Base-by-base conservation (phyloP, 352 stramenopile species). In the Pythium dissimile region DNA sequence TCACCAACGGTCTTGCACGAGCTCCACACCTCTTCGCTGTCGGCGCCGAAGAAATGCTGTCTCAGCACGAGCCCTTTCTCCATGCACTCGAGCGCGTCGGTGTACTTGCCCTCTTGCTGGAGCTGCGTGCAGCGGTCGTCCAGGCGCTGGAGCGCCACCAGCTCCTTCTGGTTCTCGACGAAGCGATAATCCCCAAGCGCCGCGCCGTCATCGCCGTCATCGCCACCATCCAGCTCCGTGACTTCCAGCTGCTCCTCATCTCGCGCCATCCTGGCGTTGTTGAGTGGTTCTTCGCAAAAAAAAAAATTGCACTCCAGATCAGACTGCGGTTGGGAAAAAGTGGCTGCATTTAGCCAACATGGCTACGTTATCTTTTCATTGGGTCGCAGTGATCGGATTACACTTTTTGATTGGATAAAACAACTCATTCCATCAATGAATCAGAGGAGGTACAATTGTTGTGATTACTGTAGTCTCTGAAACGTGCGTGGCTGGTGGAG, bases 1-100 rank as follows among this genome's bases (percentile, higher is more conserved):
- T 98, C 91, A n/a, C 89, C 91, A 7, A 98, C 85, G 0, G 88
- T 97, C 64, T 92, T 92, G 72, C 93, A 98, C 4, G 86, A 89
- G 5, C 63, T 59, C 75, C 85, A 92, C 2, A 98, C 90, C 55
- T 98, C 84, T 27, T 96, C 77, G 28, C 88, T 97, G 23, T 95
- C 89, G 20, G 80, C 77, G 7, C 92, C 92, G 44, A 97, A 97
- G 62, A 98, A 97, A 54, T 97, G 90, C 73, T 98, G 92, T 9
- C 92, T 72, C 45, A 98, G 63, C 23, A 98, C 89, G 6, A 98
- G 77, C 0, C 84, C 92, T 37, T 95, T 92, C 60, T 98, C 92
- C 90, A 98, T 97, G 71, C 81, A 96, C 68, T 97, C 91, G 18
- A 98, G 73, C 20, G 92, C 92, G 43, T 97, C 85, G 2, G 92